Base-by-base conservation (phyloP, 2,329 filamentous ascomycete species). In the Colletotrichum acutatum region DNA sequence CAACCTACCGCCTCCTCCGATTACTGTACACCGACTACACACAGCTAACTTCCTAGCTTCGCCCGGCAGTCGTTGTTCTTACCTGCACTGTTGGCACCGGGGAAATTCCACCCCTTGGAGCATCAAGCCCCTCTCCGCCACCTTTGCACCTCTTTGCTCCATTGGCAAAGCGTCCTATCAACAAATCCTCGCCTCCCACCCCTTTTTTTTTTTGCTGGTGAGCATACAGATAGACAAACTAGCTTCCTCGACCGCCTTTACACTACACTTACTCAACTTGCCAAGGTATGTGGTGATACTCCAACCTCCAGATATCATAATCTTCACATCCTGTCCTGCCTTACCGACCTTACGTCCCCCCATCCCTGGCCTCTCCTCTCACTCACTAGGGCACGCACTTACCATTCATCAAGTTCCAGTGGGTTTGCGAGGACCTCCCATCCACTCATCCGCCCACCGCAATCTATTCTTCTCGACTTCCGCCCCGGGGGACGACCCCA, bases 391-490 rank as follows among this genome's bases (percentile, higher is more conserved):
- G 69, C 65, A 68, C 53, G 34, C 37, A 56, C 70, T 56, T 54
- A 70, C 70, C 54, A 54, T 28, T 64, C 57, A 69, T 57, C 57
- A 56, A 72, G 70, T 26, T 28, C 54, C 49, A 60, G 60, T 68
- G 70, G 70, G 70, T 64, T 64, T 72, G 49, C 42, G 58, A 65
- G 24, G n/a, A n/a, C 26, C 53, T 58, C 53, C 53, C 53, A 63
- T 61, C 60, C 34, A 69, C 67, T 46, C 66, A 69, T 46, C 66
- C 70, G 53, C 66, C 70, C 70, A 72, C 70, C 66, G 70, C 60
- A 72, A 72, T 70, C 66, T 72, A 70, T 57, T 68, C 46, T 30
- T 28, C 58, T 72, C 66, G 70, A 72, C 66, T 58, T 52, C 56
- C 58, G 60, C 60, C 67, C 60, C 54, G 66, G 60, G 37, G 53